Evolutionary conservation across 768 basidiomycete species (phyloP), one percentile per base, ranked within the genome.

Genomic region (Infundibulicybe gibba): DNA sequence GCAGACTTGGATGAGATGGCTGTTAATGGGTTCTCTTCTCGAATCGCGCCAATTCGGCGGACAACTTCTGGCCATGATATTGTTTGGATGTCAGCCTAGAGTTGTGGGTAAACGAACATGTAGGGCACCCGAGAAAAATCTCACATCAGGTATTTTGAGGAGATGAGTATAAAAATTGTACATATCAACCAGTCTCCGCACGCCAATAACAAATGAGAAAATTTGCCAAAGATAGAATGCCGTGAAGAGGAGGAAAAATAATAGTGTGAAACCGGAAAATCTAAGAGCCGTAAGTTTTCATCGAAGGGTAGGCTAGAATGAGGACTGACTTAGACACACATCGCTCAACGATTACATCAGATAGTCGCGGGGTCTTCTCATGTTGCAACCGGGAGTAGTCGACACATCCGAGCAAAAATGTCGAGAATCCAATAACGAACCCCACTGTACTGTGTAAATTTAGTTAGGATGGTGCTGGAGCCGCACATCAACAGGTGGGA

Each of bases 371-470:
- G 35, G 79, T 72, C 20, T 79, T 75, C 48, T 87, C 83, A 15
- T 76, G 79, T 47, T 78, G 79, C 49, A 98, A 78, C 33, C 77
- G 77, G 32, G 86, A 82, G 63, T 97, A 98, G 63, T 99, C 94
- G 51, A 99, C 78, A 65, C 97, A 99, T 12, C 94, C 90, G 5
- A 95, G 66, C 11, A 99, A 73, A 63, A 99, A 99, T 8, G 94
- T 95, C 11, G 97, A 95, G 67, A 99, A 99, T n/a, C 79, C 81
- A 56, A 98, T 97, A 43, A 98, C 95, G 67, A 98, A 99, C 40
- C 94, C 94, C 17, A 97, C 85, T 52, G 95, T 99, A 54, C 97
- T 99, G 64, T 32, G 47, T 41, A 51, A 45, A 43, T 15, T 52
- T 48, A 59, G 51, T 47, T 30, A 61, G 67, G 50, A 61, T 62